Conservation (phyloP, 73 alveolate genomes). For the Diophrys appendiculata region DNA sequence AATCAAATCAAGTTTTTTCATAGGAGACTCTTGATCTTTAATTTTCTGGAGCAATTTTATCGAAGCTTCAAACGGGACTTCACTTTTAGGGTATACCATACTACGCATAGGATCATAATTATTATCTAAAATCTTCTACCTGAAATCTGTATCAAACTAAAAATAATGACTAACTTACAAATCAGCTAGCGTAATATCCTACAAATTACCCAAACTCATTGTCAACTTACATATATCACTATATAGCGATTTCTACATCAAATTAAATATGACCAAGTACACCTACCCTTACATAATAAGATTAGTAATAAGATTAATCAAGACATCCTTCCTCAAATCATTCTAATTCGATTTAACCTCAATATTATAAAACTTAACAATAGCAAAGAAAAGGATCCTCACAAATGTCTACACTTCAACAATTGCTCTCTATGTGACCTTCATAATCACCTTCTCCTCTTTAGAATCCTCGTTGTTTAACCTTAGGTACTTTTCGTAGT, state of each 20-base stretch:
- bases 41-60: conserved; percentile 11
- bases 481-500: background rate
- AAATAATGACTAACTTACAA: background rate
- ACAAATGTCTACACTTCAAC: background rate
- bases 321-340: conserved; percentile 6
- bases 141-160: background rate
- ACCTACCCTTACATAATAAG: background rate
- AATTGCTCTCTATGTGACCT: background rate
- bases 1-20: conserved; percentile 43
- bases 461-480: background rate
- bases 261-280: background rate
- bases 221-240: background rate
- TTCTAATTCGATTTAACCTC: background rate
- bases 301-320: conserved; percentile 1
- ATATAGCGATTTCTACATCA: background rate
- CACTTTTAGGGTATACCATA: background rate
- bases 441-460: background rate
- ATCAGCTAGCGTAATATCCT: background rate
- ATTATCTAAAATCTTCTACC: background rate
- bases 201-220: too few relatives aligned
- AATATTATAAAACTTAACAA: conserved; percentile 1
- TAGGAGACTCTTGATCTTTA: conserved; percentile 38
- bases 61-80: conserved; percentile 10
- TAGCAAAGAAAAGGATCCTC: conserved; percentile 3
- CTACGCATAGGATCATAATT: background rate